Evolutionary conservation across 352 stramenopile species (phyloP), one percentile per base, ranked within the genome.

Genomic region (Globisporangium takayamanum): DNA sequence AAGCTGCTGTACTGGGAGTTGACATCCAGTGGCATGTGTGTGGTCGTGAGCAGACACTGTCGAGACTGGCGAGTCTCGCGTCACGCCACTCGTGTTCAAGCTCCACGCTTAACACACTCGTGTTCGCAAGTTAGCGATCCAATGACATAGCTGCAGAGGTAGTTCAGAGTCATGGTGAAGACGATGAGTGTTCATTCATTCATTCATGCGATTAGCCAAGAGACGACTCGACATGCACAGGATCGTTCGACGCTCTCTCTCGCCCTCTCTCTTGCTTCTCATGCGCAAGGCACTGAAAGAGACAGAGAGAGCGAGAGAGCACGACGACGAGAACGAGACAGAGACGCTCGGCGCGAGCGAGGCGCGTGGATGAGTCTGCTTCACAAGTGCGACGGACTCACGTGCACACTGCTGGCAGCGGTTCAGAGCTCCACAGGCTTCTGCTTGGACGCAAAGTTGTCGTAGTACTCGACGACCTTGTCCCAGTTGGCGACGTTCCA

Each of bases 401-500:
- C 37, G 58, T 59, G 48, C 56, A 45, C 20, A 50, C 53, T 42
- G 56, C 55, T 14, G 16, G 37, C 28, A 25, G 65, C 71, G 60
- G 62, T 82, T 94, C 78, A 94, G 62, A 94, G 74, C 49, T 92
- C 78, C 51, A 96, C 87, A 37, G 86, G 66, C 76, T 91, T 85
- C 55, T 76, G 72, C 74, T 93, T 87, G 16, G 79, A 89, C 55
- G 87, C 87, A 67, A 92, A 95, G 20, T 93, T 64, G 77, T 95
- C 85, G 70, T 96, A 96, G 84, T 95, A 94, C 69, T 95, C 77
- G 25, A 90, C 86, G 46, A 97, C 91, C 78, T 94, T 92, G 74
- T 95, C 84, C 88, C 88, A 97, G 86, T 97, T 97, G 69, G 89
- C 94, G 62, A 99, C 93, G 81, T 98, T 98, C 96, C 96, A 99